Evolutionary conservation across 148 eudicot species (phyloP), one percentile per base, ranked within the genome.

Genomic region (Fagopyrum esculentum): DNA sequence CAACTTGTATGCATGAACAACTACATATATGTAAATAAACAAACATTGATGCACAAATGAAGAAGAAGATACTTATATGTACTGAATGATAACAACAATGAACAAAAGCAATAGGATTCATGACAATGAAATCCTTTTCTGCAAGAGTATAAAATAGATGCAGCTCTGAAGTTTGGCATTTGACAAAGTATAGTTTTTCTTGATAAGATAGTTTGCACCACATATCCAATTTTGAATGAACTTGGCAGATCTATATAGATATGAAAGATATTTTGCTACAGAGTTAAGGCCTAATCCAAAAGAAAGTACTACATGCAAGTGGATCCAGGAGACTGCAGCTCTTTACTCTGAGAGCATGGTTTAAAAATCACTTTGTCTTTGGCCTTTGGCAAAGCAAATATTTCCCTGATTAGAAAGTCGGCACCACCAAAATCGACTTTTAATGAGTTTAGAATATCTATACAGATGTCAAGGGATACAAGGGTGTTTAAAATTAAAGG

Each of bases 371-470:
- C 56, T 78, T 44, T 74, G 71, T 69, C 69, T 56, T 74, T 47
- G 71, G n/a, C 64, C 76, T 73, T 82, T 52, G 85, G 74, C 77
- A 86, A 70, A 16, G 89, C 88, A 80, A 88, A 88, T n/a, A 93
- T 89, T n/a, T 82, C 74, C 74, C 61, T 82, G 63, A 89, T 78
- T 43, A 89, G 81, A 47, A 72, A 48, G 69, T 71, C 77, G 45
- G 87, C 88, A 69, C 90, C 97, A 73, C 77, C 43, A 73, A 51
- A 22, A 74, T 84, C 83, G 73, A 92, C 87, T 76, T 82, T 91
- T 61, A 86, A 71, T 64, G 80, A 71, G 84, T 84, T 73, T 59
- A 93, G 74, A 35, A 88, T 72, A 84, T 93, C 98, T 89, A 73
- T 50, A 71, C 43, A 74, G 46, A 73, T 52, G 30, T 75, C 82